Conservation (phyloP, 2,329 filamentous ascomycete species). For the Penicillium sp. region DNA sequence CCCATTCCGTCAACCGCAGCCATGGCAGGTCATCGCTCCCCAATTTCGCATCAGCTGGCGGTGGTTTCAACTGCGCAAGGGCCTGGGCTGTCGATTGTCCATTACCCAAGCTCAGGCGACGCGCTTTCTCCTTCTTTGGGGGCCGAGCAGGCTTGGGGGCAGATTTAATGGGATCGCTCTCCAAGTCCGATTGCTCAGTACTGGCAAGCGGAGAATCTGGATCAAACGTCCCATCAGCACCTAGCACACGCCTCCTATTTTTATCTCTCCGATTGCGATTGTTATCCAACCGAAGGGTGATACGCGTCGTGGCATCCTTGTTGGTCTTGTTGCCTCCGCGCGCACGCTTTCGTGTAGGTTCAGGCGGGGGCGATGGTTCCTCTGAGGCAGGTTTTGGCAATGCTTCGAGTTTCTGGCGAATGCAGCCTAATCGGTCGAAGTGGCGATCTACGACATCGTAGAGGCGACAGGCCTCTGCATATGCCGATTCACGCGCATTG, state of each 20-base stretch:
- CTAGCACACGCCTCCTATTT: conserved; percentile 33
- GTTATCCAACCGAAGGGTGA: conserved; percentile 37
- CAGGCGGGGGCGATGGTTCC: conserved; percentile 49
- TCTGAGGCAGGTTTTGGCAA: conserved; percentile 53
- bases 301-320: conserved; percentile 30
- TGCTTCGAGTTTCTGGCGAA: conserved; percentile 54
- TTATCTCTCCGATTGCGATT: conserved; percentile 19
- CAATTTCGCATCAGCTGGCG: conserved; percentile 50
- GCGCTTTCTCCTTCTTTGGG: conserved; percentile 39
- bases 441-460: conserved; percentile 52
- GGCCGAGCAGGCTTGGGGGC: conserved; percentile 14
- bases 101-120: conserved; percentile 19
- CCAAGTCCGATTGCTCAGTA: conserved; percentile 40
- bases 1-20: conserved; percentile 57
- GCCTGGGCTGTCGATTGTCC: conserved; percentile 52
- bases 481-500: conserved; percentile 48
- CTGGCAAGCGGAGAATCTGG: conserved; percentile 41
- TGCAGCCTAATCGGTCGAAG: conserved; percentile 49
- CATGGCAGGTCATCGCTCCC: conserved; percentile 56
- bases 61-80: conserved; percentile 50
- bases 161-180: conserved; percentile 20
- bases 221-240: conserved; percentile 32
- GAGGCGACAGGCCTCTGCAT: conserved; percentile 49
- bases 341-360: conserved; percentile 31
- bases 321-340: conserved; percentile 34